These are phyloP conservation scores for Exophiala oligosperma DNA, from an alignment of 2,329 filamentous ascomycete species.

Conservation along the genomic window DNA sequence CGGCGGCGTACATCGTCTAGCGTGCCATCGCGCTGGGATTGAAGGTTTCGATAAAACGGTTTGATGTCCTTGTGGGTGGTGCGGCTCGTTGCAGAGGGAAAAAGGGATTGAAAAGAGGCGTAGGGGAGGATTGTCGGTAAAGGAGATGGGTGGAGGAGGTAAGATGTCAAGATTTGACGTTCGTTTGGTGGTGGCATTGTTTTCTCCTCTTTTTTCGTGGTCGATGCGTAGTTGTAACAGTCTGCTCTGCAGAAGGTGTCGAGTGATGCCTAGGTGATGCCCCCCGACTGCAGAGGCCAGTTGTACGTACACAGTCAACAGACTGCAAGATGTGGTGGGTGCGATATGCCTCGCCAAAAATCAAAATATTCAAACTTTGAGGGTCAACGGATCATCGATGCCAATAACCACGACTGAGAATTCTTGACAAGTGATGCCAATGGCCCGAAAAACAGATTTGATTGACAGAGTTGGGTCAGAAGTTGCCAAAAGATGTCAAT, in stretches of 20 bases:
- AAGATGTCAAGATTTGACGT: constrained; percentile 71
- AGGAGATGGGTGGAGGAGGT: constrained; percentile 73
- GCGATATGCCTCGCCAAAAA: too few species aligned
- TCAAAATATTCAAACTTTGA: too few species aligned
- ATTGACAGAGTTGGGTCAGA: too few species aligned
- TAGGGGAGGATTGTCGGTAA: constrained; percentile 73
- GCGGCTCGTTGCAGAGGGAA: constrained; percentile 55
- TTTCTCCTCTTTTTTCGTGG: constrained; percentile 1
- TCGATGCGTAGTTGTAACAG: not conserved
- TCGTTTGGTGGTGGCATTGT: constrained; percentile 63
- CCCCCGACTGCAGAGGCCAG: too few species aligned
- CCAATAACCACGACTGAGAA: not conserved
- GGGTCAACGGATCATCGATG: too few species aligned
- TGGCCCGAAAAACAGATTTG: too few species aligned
- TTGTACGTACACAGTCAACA: too few species aligned
- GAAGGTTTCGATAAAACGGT: constrained; percentile 75
- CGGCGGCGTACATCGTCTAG: constrained; percentile 67
- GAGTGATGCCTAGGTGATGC: too few species aligned
- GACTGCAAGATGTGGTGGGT: too few species aligned
- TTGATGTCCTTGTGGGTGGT: constrained; percentile 67
- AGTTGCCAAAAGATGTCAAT: too few species aligned
- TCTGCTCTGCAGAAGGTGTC: too few species aligned
- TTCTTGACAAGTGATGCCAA: not conserved
- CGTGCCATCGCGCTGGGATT: constrained; percentile 68
- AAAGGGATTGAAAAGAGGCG: constrained; percentile 72